Evolutionary conservation across 2,329 filamentous ascomycete genomes (phyloP), one percentile per base, ranked within the genome.

Genomic region (Venturia nashicola): DNA sequence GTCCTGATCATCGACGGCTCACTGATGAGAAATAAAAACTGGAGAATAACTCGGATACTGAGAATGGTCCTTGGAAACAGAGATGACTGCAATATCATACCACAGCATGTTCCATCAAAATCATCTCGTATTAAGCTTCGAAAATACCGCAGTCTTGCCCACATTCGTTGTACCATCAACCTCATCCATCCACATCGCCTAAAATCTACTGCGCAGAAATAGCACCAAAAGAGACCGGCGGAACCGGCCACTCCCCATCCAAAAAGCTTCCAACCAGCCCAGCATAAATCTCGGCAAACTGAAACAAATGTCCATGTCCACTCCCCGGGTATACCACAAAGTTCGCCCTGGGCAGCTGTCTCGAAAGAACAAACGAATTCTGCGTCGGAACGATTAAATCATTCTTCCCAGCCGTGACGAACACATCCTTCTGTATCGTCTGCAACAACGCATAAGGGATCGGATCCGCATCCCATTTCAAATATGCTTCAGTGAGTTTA

Each of bases 391-490:
- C 43, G 14, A 70, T 48, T 12, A 67, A 14, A 46, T 70, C 68
- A 54, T 65, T 64, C 60, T 62, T 59, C 8, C 68, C 68, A 61
- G 70, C 74, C 7, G 70, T 70, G 14, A 73, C 66, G 32, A 74
- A 65, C 1, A 72, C 69, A 2, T 71, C 70, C 66, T 72, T 71
- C 14, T 62, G 68, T 51, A 73, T 60, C 46, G 73, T 68, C 5
- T 64, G 51, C 3, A 74, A 65, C 14, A 72, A 65, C n/a, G 69
- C 69, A 59, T 65, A 69, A n/a, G 57, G 59, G 27, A 64, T 62
- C 42, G 63, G 59, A 20, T 62, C 40, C 3, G 54, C 61, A 55
- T 44, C 61, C 61, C 32, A 36, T 43, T 65, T 18, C 12, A 39
- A n/a, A n/a, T 40, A 40, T 11, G 44, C 12, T 9, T 55, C 9